Conservation (phyloP, 257 asterid species). For the Hygrophila difformis region DNA sequence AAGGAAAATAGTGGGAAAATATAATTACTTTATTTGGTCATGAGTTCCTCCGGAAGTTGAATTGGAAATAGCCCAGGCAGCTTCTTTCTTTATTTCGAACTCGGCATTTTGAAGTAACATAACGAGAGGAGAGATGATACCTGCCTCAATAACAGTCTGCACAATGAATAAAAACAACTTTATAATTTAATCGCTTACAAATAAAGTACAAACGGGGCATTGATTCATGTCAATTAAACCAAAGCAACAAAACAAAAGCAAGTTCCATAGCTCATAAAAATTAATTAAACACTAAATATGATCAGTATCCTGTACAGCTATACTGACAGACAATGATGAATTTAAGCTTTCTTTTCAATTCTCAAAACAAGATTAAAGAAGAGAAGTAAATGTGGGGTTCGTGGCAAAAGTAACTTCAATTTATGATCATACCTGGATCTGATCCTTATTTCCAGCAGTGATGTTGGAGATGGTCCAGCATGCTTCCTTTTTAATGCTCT, state of each 20-base stretch:
- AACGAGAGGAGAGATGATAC: conserved; percentile 30
- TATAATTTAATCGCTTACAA: not conserved
- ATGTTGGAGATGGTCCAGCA: conserved; percentile 51
- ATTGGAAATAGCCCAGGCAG: conserved; percentile 46
- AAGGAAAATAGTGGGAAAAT: not conserved
- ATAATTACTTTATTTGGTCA: conserved; percentile 38
- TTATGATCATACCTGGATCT: conserved; percentile 29
- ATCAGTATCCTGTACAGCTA: too few species aligned
- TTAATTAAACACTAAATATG: too few species aligned
- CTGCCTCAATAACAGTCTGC: conserved; percentile 43
- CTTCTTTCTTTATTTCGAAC: conserved; percentile 42
- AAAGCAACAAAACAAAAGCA: too few species aligned
- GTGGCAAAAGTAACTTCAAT: too few species aligned
- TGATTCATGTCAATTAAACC: not conserved
- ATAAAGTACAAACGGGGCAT: not conserved
- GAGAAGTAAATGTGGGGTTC: too few species aligned
- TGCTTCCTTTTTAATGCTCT: conserved; percentile 46
- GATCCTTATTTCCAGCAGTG: conserved; percentile 44
- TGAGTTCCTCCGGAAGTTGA: conserved; percentile 43
- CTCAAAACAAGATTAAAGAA: too few species aligned
- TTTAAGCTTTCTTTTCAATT: too few species aligned
- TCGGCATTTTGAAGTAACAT: conserved; percentile 38
- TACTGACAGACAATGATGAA: too few species aligned
- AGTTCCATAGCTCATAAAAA: too few species aligned
- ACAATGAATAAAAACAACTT: conserved; percentile 2